Evolutionary conservation across 1,284 basidiomycete genomes (phyloP), one percentile per base, ranked within the genome.

Genomic region (Schizophyllum amplum): DNA sequence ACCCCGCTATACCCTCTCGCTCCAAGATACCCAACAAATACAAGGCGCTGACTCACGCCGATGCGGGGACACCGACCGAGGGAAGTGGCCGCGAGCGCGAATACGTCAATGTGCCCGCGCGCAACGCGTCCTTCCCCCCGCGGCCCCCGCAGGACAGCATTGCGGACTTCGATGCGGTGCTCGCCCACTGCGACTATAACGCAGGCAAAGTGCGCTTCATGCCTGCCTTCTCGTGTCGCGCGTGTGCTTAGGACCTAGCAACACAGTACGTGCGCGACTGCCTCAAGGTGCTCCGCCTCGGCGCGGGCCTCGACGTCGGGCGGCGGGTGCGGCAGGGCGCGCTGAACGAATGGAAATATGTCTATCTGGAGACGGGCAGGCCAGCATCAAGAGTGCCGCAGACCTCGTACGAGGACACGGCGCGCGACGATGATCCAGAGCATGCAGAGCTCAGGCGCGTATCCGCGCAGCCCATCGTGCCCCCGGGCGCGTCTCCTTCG

Each of bases 171-270:
- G 88, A 90, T 71, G 70, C 83, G 51, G 63, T 90, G 13, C 80
- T 87, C 79, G 80, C 84, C 52, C 76, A 87, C 65, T 92, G 89
- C 67, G 83, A 90, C 71, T 88, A 89, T 65, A 75, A 78, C 25
- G 70, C 75, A 59, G 73, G 75, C 65, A 84, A 86, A 75, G 85
- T 86, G 62, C 60, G 75, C 59, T 33, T n/a, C 42, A 42, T 22
- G 24, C 24, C 13, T 6, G 52, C n/a, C 20, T 23, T 25, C 47
- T 50, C 24, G 27, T 55, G 50, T 21, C 15, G 25, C 48, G 47
- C n/a, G 48, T 17, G 21, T 42, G 48, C 51, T 59, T 54, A 57
- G 27, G 42, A 17, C 17, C 11, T 53, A 25, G 52, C 25, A 24
- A 13, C 47, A 46, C 51, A 87, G 80, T 88, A 87, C 67, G 87